These are phyloP conservation scores for Crucihimalaya himalaica DNA, from an alignment of 345 rosid species.

Conservation along the genomic window DNA sequence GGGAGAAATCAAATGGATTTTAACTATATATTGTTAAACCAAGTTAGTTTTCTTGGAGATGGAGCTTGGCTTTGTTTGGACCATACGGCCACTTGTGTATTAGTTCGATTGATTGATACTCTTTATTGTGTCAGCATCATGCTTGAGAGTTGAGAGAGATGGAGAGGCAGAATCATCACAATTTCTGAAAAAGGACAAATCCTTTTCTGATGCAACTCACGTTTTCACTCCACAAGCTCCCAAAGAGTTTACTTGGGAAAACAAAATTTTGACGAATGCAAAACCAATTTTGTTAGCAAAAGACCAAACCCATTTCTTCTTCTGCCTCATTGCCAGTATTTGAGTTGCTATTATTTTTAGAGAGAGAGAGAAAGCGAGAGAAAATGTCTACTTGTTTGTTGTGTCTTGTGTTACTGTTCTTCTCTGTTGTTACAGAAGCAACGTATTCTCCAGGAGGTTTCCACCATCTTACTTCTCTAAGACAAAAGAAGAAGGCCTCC, in stretches of 20 bases:
- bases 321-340: not conserved
- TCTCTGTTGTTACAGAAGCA: conserved; percentile 28
- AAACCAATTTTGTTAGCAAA: conserved; percentile 21
- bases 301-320: conserved; percentile 20
- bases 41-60: not conserved
- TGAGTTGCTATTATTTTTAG: conserved; percentile 11
- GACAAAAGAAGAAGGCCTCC: conserved; percentile 32
- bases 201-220: conserved; percentile 26
- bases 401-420: conserved; percentile 26
- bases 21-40: conserved; percentile 12
- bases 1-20: not conserved
- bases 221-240: conserved; percentile 24
- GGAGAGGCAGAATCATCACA: conserved; percentile 15
- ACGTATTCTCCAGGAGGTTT: conserved; percentile 33
- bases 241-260: conserved; percentile 37
- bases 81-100: conserved; percentile 31
- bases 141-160: conserved; percentile 14
- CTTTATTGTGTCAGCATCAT: conserved; percentile 35
- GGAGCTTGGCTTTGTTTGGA: conserved; percentile 32
- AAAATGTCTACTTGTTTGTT: conserved; percentile 28
- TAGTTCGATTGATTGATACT: conserved; percentile 15
- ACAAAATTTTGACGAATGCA: conserved; percentile 27
- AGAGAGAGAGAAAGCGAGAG: not conserved
- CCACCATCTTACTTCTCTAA: conserved; percentile 38
- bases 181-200: conserved; percentile 33